A percentile compares a stretch with the other conserved stretches of the same genome.
Evolutionary conservation across 768 basidiomycete species (phyloP).

Genomic region (Mycena metata): DNA sequence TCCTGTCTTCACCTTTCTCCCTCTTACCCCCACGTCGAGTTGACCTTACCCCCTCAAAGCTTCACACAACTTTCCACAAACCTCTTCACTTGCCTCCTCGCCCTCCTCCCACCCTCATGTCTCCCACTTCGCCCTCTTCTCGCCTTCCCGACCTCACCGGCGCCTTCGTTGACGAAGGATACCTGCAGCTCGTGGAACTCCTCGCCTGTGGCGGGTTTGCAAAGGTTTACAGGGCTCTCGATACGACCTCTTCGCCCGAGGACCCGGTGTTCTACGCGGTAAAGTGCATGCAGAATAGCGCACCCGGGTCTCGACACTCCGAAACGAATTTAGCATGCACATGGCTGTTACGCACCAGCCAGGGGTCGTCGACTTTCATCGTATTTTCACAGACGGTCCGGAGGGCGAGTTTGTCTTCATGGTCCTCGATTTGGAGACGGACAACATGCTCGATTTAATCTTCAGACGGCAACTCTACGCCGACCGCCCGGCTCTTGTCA

Average conservation of each 20-base stretch:
- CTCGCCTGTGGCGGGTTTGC: too few species aligned
- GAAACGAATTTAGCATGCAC: slow-evolving; percentile 2
- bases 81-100: background rate
- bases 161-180: too few species aligned
- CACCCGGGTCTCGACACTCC: background rate
- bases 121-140: background rate
- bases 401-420: too few species aligned
- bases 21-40: background rate
- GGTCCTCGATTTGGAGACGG: too few species aligned
- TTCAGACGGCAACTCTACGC: background rate
- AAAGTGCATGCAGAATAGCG: slow-evolving; percentile 12
- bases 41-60: background rate
- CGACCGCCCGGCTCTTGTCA: background rate
- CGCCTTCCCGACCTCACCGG: background rate
- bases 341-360: background rate
- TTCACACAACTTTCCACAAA: background rate
- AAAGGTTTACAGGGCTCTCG: too few species aligned
- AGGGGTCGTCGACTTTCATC: background rate
- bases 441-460: background rate
- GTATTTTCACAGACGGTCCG: background rate
- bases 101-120: background rate
- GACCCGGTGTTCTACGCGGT: slow-evolving; percentile 14
- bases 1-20: slow-evolving; percentile 1
- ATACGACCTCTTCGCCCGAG: too few species aligned
- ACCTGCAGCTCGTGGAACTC: too few species aligned